A percentile compares a stretch with the other conserved stretches of the same genome.
phyloP scores from a whole-genome alignment of 345 rosid species.

The Acer campestre region DNA sequence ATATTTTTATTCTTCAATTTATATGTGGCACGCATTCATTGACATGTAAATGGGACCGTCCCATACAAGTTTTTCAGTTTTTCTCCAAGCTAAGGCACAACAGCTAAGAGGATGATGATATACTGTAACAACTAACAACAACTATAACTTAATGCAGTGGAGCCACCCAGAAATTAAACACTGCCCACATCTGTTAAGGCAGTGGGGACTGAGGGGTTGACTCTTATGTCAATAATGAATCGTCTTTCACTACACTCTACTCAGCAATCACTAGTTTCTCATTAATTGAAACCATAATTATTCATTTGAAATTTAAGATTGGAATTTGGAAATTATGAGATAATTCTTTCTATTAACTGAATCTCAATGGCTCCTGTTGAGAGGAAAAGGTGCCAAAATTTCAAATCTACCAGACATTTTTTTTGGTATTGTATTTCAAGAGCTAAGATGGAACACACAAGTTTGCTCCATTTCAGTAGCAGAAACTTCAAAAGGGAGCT shows the following conservation, averaged over 20 bases:
- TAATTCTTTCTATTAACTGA: background rate
- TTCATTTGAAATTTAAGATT: background rate
- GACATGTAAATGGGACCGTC: no score
- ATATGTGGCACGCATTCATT: no score
- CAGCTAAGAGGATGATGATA: no score
- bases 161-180: background rate
- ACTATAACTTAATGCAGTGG: background rate
- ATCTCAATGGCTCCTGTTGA: background rate
- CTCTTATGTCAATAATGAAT: background rate
- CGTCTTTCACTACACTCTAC: background rate
- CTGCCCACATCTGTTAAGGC: background rate
- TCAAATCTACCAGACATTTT: background rate
- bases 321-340: background rate
- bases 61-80: no score
- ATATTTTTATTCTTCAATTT: no score
- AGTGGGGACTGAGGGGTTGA: background rate
- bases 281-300: background rate
- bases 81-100: no score
- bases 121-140: no score
- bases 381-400: no score
- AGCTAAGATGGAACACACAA: background rate
- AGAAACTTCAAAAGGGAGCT: constrained; percentile 9
- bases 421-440: background rate
- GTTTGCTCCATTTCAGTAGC: constrained; percentile 2
- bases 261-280: background rate